Evolutionary conservation across 2,329 filamentous ascomycete species (phyloP).

Genomic region (Cladosporium sphaerospermum): DNA sequence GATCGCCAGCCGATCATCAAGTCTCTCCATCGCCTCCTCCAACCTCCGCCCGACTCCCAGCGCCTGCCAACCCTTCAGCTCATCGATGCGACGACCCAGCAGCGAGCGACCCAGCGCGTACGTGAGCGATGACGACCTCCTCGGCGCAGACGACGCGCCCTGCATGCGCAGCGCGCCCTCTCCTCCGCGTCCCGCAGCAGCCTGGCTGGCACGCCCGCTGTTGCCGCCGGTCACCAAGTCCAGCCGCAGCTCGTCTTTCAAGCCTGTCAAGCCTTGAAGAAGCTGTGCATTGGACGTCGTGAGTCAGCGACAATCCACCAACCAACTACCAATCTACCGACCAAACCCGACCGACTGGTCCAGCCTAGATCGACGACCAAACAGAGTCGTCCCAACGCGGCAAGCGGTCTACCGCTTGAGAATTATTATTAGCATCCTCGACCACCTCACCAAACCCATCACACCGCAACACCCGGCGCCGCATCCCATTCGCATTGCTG

Average conservation of each 20-base stretch:
- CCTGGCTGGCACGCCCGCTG: conserved; percentile 28
- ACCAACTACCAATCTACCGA: neutral
- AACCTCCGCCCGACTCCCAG: conserved; percentile 15
- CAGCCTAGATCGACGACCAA: neutral
- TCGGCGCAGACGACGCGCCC: conserved; percentile 29
- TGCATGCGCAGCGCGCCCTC: conserved; percentile 29
- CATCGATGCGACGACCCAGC: neutral
- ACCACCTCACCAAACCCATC: neutral
- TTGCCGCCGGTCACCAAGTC: conserved; percentile 23
- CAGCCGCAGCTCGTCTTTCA: conserved; percentile 10
- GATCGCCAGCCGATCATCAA: conserved; percentile 13
- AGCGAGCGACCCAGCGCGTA: conserved; percentile 26
- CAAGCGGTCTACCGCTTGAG: neutral
- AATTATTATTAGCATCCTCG: neutral
- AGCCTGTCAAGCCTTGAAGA: conserved; percentile 10
- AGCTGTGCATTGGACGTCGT: neutral
- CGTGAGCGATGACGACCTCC: conserved; percentile 33
- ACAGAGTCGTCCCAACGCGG: neutral
- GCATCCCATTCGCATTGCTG: conserved; percentile 8
- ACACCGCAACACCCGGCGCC: conserved; percentile 1
- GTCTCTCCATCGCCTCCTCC: conserved; percentile 14
- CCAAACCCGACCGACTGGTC: neutral
- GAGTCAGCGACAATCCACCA: neutral
- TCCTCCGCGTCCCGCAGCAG: conserved; percentile 29
- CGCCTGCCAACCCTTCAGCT: conserved; percentile 13